A percentile compares a stretch with the other conserved stretches of the same genome.
phyloP scores from a whole-genome alignment of 495 filamentous ascomycete species.

The Poronia punctata region DNA sequence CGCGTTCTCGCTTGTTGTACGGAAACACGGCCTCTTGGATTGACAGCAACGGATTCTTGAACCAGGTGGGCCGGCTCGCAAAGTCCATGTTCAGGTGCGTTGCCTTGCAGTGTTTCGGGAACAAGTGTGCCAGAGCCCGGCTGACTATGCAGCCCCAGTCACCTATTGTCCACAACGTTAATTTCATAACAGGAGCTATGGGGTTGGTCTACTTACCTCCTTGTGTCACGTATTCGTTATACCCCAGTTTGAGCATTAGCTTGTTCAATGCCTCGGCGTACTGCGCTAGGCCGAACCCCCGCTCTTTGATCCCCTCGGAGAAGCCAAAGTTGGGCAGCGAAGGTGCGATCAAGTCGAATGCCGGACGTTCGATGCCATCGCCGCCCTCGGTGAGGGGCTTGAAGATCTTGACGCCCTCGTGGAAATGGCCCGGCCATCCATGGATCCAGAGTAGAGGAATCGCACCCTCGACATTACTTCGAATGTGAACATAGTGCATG shows the following conservation, averaged over 20 bases:
- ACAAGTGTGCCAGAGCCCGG: constrained; percentile 48
- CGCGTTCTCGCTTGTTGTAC: constrained; percentile 27
- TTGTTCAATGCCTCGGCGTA: constrained; percentile 56
- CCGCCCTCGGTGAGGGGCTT: constrained; percentile 42
- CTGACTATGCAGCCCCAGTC: constrained; percentile 63
- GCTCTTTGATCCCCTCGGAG: constrained; percentile 40
- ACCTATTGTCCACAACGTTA: constrained; percentile 26
- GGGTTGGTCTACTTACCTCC: constrained; percentile 30
- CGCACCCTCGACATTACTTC: constrained; percentile 37
- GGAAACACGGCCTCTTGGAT: constrained; percentile 36
- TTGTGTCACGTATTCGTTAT: constrained; percentile 51
- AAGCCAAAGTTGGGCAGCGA: constrained; percentile 66
- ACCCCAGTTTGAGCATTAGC: constrained; percentile 60
- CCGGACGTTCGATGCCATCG: constrained; percentile 34
- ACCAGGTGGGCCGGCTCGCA: constrained; percentile 27
- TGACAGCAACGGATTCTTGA: constrained; percentile 34
- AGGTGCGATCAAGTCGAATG: constrained; percentile 60
- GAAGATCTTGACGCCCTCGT: constrained; percentile 59
- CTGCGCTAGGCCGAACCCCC: constrained; percentile 52
- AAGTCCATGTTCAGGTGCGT: constrained; percentile 58
- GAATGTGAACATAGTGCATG: constrained; percentile 51
- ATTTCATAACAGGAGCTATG: neutral
- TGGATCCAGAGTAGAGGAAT: constrained; percentile 54
- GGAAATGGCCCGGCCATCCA: constrained; percentile 62
- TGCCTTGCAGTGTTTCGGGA: constrained; percentile 51